Percentiles rank a stretch among this genome's conserved stretches.
Conservation (phyloP, 805 yeast species). For the Wickerhamomyces bisporus region DNA sequence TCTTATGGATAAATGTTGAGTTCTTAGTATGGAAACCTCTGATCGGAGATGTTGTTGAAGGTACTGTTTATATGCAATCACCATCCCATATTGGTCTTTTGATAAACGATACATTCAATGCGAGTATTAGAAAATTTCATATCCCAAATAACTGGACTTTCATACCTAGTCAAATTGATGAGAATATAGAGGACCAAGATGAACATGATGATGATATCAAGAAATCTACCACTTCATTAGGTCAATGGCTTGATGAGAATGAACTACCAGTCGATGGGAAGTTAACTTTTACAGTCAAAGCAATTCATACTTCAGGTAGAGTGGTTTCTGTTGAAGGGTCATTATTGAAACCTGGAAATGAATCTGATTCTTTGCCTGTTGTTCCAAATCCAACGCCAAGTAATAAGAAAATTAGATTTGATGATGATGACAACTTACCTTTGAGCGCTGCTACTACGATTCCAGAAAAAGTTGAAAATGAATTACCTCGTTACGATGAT, state of each 20-base stretch:
- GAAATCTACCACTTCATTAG: conserved; percentile 36
- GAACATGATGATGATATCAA: conserved; percentile 19
- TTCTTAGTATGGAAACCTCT: conserved; percentile 87
- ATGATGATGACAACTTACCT: conserved; percentile 34
- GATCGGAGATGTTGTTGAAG: conserved; percentile 82
- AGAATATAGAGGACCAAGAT: conserved; percentile 24
- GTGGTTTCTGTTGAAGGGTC: conserved; percentile 90
- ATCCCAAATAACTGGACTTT: conserved; percentile 89
- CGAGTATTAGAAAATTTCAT: conserved; percentile 76
- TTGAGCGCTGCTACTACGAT: conserved; percentile 13
- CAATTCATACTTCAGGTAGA: conserved; percentile 70
- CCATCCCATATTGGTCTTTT: conserved; percentile 92
- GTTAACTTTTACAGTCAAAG: conserved; percentile 66
- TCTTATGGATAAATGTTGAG: conserved; percentile 80
- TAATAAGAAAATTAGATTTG: conserved; percentile 45
- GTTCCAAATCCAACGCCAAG: conserved; percentile 24
- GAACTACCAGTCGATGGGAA: conserved; percentile 80
- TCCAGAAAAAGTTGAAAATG: conserved; percentile 9
- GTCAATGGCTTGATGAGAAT: conserved; percentile 81
- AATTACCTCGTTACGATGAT: conserved; percentile 15
- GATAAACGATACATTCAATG: conserved; percentile 91
- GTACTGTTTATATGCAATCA: conserved; percentile 85
- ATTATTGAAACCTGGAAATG: conserved; percentile 37
- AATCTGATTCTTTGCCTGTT: conserved; percentile 50
- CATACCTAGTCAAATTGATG: conserved; percentile 73